Percentiles rank a stretch among this genome's conserved stretches.
phyloP scores from a whole-genome alignment of 2,329 filamentous ascomycete genomes.

The Claviceps sp. region DNA sequence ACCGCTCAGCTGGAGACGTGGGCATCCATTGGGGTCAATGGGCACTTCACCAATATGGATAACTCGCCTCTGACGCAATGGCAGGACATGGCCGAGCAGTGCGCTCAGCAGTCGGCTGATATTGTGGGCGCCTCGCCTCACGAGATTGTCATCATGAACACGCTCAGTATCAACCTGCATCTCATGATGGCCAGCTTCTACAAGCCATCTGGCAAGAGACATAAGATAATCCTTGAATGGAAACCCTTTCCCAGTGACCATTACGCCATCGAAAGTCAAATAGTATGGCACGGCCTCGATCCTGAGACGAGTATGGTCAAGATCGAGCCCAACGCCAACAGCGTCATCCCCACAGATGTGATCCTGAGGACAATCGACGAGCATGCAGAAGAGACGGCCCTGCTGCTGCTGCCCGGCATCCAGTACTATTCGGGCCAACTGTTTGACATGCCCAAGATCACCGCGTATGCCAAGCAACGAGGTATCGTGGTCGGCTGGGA shows the following conservation, averaged over 20 bases:
- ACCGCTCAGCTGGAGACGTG: constrained; percentile 67
- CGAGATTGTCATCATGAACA: constrained; percentile 83
- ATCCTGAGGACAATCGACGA: constrained; percentile 62
- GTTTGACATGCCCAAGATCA: constrained; percentile 73
- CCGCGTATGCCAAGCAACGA: constrained; percentile 56
- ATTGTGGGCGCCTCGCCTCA: constrained; percentile 59
- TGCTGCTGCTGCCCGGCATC: constrained; percentile 73
- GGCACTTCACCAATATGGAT: constrained; percentile 60
- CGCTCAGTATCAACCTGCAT: constrained; percentile 70
- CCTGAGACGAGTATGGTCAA: constrained; percentile 58
- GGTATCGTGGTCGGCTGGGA: constrained; percentile 76
- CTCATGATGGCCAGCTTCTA: constrained; percentile 79
- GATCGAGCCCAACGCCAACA: constrained; percentile 48
- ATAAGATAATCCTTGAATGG: constrained; percentile 80
- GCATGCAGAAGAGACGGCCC: constrained; percentile 57
- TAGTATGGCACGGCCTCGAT: constrained; percentile 55
- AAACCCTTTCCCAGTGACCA: constrained; percentile 82
- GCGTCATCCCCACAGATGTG: constrained; percentile 55
- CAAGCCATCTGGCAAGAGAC: constrained; percentile 45
- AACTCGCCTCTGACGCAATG: constrained; percentile 58
- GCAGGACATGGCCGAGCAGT: constrained; percentile 66
- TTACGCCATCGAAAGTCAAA: constrained; percentile 76
- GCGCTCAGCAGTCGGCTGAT: constrained; percentile 54
- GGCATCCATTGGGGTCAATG: constrained; percentile 72
- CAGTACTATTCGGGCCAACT: constrained; percentile 89